A percentile compares a stretch with the other conserved stretches of the same genome.
Evolutionary conservation across 1,284 basidiomycete genomes (phyloP).

Genomic region (Apiotrichum laibachii): DNA sequence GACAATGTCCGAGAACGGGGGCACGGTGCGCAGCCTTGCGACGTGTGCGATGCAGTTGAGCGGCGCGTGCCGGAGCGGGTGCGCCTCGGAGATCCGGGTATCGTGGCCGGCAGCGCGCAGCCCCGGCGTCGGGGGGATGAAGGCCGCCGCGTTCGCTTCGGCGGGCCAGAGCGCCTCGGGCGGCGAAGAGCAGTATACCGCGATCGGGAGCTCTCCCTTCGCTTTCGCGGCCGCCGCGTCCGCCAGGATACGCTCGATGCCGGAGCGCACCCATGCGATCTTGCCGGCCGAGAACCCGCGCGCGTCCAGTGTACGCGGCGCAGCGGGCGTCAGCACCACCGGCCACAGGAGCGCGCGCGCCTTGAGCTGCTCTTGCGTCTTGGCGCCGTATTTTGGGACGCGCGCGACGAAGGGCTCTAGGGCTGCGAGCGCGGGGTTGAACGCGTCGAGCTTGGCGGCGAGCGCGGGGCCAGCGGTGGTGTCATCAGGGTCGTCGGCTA

Average conservation of each 20-base stretch:
- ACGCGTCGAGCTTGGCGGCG: constrained; percentile 34
- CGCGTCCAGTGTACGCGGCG: constrained; percentile 59
- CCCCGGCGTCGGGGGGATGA: constrained; percentile 54
- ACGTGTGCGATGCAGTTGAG: constrained; percentile 68
- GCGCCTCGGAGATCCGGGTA: constrained; percentile 62
- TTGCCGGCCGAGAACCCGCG: constrained; percentile 63
- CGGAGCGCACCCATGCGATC: constrained; percentile 69
- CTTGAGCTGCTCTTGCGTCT: constrained; percentile 65
- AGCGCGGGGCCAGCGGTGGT: constrained; percentile 32
- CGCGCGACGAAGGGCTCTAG: constrained; percentile 57
- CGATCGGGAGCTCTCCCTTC: constrained; percentile 70
- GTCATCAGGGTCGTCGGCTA: constrained; percentile 20
- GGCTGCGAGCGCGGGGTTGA: constrained; percentile 51
- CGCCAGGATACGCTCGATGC: constrained; percentile 58
- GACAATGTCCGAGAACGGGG: constrained; percentile 43
- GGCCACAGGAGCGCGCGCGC: constrained; percentile 76
- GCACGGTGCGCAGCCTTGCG: constrained; percentile 55
- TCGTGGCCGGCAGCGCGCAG: constrained; percentile 59
- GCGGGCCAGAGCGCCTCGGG: constrained; percentile 54
- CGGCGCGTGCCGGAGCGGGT: constrained; percentile 78
- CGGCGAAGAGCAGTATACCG: constrained; percentile 67
- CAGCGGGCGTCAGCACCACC: constrained; percentile 68
- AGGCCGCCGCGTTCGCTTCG: constrained; percentile 33
- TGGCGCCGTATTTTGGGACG: constrained; percentile 70
- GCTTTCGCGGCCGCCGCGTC: constrained; percentile 57